phyloP scores from a whole-genome alignment of 257 asterid species.

The Schizonepeta tenuifolia region DNA sequence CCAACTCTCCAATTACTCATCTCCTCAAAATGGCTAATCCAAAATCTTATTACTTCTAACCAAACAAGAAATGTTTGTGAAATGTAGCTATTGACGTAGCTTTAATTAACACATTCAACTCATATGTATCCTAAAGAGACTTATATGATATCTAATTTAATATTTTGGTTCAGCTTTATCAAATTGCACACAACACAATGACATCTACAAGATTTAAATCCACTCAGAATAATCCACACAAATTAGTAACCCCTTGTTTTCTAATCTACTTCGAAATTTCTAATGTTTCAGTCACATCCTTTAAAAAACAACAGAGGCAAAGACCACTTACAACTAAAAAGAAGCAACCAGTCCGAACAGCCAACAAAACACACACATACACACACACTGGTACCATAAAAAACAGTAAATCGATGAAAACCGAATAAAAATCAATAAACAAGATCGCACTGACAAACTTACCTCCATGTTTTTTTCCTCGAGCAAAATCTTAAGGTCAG shows the following conservation, averaged over 20 bases:
- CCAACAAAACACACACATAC: not conserved
- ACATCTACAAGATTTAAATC: not conserved
- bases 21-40: not conserved
- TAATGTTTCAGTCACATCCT: not conserved
- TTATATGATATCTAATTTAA: not conserved
- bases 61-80: not conserved
- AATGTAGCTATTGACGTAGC: no score
- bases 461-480: slow-evolving; percentile 82
- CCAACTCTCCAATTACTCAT: not conserved
- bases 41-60: not conserved
- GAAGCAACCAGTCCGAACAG: not conserved
- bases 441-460: not conserved
- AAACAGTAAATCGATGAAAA: not conserved
- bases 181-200: not conserved
- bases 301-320: not conserved
- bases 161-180: not conserved
- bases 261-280: not conserved
- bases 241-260: not conserved
- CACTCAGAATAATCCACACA: not conserved
- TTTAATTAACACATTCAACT: not conserved
- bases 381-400: not conserved
- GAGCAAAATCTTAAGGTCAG: slow-evolving; percentile 63
- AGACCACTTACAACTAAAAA: not conserved
- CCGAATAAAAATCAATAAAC: not conserved
- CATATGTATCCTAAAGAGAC: not conserved